Evolutionary conservation across 2,329 filamentous ascomycete genomes (phyloP), one percentile per base, ranked within the genome.

Genomic region (Fusarium circinatum): DNA sequence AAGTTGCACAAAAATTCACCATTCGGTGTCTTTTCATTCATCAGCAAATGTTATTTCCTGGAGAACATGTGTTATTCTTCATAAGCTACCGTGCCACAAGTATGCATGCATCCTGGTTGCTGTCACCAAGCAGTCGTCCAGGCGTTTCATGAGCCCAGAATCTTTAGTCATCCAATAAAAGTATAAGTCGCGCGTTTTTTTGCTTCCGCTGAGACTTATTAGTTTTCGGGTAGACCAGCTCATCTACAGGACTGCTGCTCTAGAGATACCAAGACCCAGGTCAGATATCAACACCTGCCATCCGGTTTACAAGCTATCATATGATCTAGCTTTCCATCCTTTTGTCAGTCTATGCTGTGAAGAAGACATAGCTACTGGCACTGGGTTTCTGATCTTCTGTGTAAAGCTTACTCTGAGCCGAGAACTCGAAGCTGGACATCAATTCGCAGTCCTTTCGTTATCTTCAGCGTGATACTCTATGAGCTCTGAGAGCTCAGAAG

Each of bases 221-320:
- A n/a, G 10, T 18, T 1, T 32, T 32, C 15, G n/a, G 22, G 22
- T 32, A 6, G 14, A n/a, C 28, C 15, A 49, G 20, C 47, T 32
- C 11, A 49, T 13, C 8, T 8, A n/a, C 5, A n/a, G 7, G 28
- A 49, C 28, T 49, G 5, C 47, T 7, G 15, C 1, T 49, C 15
- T 9, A 0, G 47, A 49, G 10, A 30, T 49, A 3, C 28, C 11
- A n/a, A 7, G 0, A 2, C 28, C 22, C 4, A 30, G 4, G 28
- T 32, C 7, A 32, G 14, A n/a, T 3, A 49, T 13, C 4, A 12
- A 18, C 26, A n/a, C 2, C 12, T 48, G 5, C 20, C 45, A 48
- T 1, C 10, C 14, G 5, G 7, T 8, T 30, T 7, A n/a, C 45
- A 30, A 48, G 28, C 14, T 30, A 1, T 17, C 47, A 3, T 18